These are phyloP conservation scores for Coemansia sp. DNA, from an alignment of 192 early-diverging fungal species.

Conservation along the genomic window DNA sequence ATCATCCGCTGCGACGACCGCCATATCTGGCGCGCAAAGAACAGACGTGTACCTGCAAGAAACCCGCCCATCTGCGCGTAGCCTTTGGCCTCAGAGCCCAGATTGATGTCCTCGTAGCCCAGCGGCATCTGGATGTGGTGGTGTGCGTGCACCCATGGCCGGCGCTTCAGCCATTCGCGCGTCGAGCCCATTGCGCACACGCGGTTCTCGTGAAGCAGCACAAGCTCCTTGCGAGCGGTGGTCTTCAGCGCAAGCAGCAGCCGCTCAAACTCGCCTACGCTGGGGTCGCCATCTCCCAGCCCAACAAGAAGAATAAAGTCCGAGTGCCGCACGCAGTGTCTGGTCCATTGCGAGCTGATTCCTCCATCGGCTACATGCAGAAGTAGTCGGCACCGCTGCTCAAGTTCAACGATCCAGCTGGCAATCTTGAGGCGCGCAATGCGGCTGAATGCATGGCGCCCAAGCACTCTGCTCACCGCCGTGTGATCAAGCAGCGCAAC, in stretches of 20 bases:
- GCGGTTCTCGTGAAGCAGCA: constrained; percentile 83
- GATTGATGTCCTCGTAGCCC: constrained; percentile 13
- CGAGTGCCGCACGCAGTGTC: constrained; percentile 91
- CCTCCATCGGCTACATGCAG: constrained; percentile 96
- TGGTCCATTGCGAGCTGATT: constrained; percentile 87
- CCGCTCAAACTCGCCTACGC: constrained; percentile 91
- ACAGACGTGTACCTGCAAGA: constrained; percentile 16
- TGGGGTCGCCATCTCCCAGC: constrained; percentile 83
- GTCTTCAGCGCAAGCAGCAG: constrained; percentile 92
- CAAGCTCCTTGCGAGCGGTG: constrained; percentile 96
- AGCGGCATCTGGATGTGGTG: constrained; percentile 90
- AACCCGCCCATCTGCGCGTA: constrained; percentile 8
- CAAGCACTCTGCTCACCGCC: constrained; percentile 76
- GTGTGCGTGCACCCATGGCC: constrained; percentile 94
- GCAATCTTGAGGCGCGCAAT: constrained; percentile 92
- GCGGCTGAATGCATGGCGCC: constrained; percentile 86
- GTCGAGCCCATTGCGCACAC: constrained; percentile 79
- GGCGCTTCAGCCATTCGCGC: constrained; percentile 87
- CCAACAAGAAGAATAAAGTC: constrained; percentile 96
- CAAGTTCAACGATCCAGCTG: constrained; percentile 92
- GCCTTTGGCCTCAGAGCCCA: not conserved
- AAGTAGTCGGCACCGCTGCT: constrained; percentile 83
- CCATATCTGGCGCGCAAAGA: constrained; percentile 24
- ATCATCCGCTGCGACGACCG: constrained; percentile 26
- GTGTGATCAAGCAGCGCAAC: constrained; percentile 80